phyloP scores from a whole-genome alignment of 805 yeast species.

The Cyberlindnera mississippiensis region DNA sequence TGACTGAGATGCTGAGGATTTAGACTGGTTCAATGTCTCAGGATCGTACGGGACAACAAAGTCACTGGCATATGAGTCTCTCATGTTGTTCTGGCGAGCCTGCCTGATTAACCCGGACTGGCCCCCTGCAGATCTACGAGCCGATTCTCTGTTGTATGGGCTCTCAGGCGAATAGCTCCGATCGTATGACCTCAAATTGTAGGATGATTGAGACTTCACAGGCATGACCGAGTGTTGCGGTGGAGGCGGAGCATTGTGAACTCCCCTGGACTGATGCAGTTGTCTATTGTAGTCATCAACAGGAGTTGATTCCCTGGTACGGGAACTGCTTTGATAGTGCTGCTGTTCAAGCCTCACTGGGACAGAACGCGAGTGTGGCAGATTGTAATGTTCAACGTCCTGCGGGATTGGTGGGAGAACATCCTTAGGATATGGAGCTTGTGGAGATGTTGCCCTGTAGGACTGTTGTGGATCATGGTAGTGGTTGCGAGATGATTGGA shows the following conservation, averaged over 20 bases:
- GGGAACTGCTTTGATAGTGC: conserved; percentile 6
- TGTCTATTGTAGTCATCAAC: background rate
- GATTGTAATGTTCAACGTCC: conserved; percentile 1
- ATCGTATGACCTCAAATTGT: conserved; percentile 14
- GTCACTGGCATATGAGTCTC: conserved; percentile 14
- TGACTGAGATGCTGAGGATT: conserved; percentile 21
- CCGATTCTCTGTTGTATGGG: conserved; percentile 12
- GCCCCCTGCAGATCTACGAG: conserved; percentile 5
- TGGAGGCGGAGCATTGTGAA: conserved; percentile 19
- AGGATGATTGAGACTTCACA: conserved; percentile 23
- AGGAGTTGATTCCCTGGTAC: conserved; percentile 7
- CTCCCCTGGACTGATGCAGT: conserved; percentile 3
- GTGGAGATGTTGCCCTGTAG: conserved; percentile 1
- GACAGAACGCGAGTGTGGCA: conserved; percentile 25
- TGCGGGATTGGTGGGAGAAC: conserved; percentile 5
- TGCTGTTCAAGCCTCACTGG: conserved; percentile 20
- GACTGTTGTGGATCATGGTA: conserved; percentile 10
- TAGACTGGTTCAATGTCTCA: conserved; percentile 28
- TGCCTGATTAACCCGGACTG: conserved; percentile 13
- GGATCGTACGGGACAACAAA: conserved; percentile 32
- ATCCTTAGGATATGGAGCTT: conserved; percentile 8
- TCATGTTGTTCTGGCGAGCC: conserved; percentile 12
- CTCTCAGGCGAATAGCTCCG: conserved; percentile 7
- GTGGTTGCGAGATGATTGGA: conserved; percentile 24
- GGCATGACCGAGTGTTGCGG: conserved; percentile 23